Conservation (phyloP, 495 filamentous ascomycete genomes). For the Paragyromitra xinjiangensis region DNA sequence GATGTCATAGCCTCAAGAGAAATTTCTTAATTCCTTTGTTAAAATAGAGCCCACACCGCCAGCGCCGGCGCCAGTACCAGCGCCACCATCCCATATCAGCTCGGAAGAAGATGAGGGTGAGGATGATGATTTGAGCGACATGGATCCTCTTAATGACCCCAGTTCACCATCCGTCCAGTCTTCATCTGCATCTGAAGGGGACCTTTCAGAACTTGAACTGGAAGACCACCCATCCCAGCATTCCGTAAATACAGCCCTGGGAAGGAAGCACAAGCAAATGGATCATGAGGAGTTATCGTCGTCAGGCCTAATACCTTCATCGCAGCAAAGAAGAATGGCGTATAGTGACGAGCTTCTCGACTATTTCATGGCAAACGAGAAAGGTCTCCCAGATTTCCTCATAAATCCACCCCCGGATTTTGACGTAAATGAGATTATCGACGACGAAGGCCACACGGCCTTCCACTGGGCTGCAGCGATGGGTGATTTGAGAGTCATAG, state of each 20-base stretch:
- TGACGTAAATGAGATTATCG: constrained; percentile 86
- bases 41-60: constrained; percentile 53
- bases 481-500: constrained; percentile 92
- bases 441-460: constrained; percentile 85
- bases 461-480: constrained; percentile 98
- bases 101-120: constrained; percentile 55
- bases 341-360: constrained; percentile 93
- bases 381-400: constrained; percentile 69
- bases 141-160: constrained; percentile 56
- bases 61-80: constrained; percentile 37
- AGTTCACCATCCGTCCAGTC: constrained; percentile 54
- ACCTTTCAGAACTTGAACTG: constrained; percentile 61
- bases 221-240: constrained; percentile 60
- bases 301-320: constrained; percentile 74
- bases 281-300: constrained; percentile 83
- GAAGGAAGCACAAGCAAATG: constrained; percentile 62
- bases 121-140: constrained; percentile 61
- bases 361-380: constrained; percentile 86
- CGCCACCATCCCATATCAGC: constrained; percentile 54
- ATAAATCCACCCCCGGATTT: constrained; percentile 83
- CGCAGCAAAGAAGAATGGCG: constrained; percentile 75
- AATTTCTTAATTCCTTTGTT: constrained; percentile 49
- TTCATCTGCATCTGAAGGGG: constrained; percentile 58
- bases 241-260: constrained; percentile 66
- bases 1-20: constrained; percentile 20